Conservation (phyloP, 805 yeast genomes). For the Ogataea sp. region DNA sequence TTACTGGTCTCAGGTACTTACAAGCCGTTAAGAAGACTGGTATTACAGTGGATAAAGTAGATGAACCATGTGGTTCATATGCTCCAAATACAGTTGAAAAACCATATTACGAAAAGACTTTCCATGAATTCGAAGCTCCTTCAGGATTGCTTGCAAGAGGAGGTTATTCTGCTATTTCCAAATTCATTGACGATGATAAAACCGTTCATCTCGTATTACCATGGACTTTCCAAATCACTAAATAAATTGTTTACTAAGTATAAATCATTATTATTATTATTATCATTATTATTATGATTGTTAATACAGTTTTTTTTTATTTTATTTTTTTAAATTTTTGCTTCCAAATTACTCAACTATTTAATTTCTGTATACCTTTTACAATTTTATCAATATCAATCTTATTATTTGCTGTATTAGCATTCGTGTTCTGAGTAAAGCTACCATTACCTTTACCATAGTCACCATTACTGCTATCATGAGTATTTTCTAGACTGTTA, state of each 20-base stretch:
- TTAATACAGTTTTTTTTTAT: not conserved
- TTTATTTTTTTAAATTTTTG: not conserved
- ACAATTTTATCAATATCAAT: not conserved
- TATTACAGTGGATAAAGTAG: slow-evolving; percentile 75
- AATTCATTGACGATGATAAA: slow-evolving; percentile 83
- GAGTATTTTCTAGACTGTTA: not conserved
- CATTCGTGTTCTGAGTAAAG: too few species aligned
- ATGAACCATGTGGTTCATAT: slow-evolving; percentile 84
- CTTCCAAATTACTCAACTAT: not conserved
- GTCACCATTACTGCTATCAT: not conserved
- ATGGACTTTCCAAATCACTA: slow-evolving; percentile 81
- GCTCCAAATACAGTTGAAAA: slow-evolving; percentile 81
- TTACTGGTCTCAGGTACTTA: slow-evolving; percentile 82
- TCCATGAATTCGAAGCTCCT: slow-evolving; percentile 84
- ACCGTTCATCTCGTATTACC: slow-evolving; percentile 63
- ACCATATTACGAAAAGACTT: slow-evolving; percentile 64
- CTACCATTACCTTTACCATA: not conserved
- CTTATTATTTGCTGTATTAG: not conserved
- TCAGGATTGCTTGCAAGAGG: slow-evolving; percentile 87
- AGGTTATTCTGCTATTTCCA: slow-evolving; percentile 68
- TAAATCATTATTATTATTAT: not conserved
- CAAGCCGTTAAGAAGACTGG: slow-evolving; percentile 84
- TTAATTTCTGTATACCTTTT: not conserved
- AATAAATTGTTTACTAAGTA: too few species aligned
- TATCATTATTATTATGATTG: not conserved